Evolutionary conservation across 352 stramenopile species (phyloP), one percentile per base, ranked within the genome.

Genomic region (Thalassiosira allenii): DNA sequence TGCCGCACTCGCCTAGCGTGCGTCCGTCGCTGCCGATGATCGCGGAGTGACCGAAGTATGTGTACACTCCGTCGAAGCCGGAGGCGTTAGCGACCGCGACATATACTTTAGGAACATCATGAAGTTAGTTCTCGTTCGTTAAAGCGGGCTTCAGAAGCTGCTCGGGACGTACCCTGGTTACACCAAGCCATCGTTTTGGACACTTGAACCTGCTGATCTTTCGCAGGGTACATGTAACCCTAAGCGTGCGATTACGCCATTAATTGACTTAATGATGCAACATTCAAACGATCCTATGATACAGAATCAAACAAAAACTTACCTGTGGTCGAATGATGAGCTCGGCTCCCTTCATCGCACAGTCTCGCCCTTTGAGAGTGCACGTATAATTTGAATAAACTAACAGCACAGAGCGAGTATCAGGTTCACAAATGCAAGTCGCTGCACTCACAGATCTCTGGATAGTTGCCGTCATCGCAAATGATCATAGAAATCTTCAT

Each of bases 401-500:
- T n/a, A n/a, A n/a, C n/a, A n/a, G n/a, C n/a, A n/a, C n/a, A n/a
- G n/a, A n/a, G n/a, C n/a, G n/a, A n/a, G n/a, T n/a, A n/a, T n/a
- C n/a, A n/a, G n/a, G n/a, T n/a, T n/a, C n/a, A n/a, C n/a, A n/a
- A n/a, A n/a, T n/a, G n/a, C n/a, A n/a, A n/a, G n/a, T n/a, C n/a
- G n/a, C 37, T 17, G 17, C 22, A 51, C 69, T 77, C 57, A 65
- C 83, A 91, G 33, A 89, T 91, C 79, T 91, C 81, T 27, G 84
- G 83, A 73, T 92, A 91, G n/a, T 92, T 92, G 5, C 88, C 88
- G 83, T 93, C 88, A 56, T 93, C 88, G 44, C 88, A 93, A 58
- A 93, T 93, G 54, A 93, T 93, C 78, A 93, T 87, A 11, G 57
- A 83, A 14, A 91, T 67, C 79, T 90, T 93, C 73, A 93, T 86